Percentiles rank a stretch among this genome's conserved stretches.
Evolutionary conservation across 345 rosid genomes (phyloP).

Genomic region (Barbarea vulgaris): DNA sequence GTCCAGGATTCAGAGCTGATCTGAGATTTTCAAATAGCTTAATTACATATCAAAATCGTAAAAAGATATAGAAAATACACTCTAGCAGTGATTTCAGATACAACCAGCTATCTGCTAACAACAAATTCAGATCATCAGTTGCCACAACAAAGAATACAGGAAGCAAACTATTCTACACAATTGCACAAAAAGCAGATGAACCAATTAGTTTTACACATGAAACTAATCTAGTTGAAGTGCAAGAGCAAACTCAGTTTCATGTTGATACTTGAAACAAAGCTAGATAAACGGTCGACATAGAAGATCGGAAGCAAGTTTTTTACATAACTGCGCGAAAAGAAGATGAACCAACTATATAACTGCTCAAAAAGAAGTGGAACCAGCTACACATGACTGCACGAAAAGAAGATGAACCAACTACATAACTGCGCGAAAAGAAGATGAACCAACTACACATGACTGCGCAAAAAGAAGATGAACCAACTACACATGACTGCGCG

Average conservation of each 20-base stretch:
- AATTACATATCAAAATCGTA: conserved; percentile 21
- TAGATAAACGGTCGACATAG: not conserved
- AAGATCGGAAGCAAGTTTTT: not conserved
- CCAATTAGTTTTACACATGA: not conserved
- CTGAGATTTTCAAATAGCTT: conserved; percentile 48
- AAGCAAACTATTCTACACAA: not conserved
- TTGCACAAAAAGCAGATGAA: not conserved
- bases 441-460: not conserved
- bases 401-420: not conserved
- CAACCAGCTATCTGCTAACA: too few species aligned
- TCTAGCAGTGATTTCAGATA: too few species aligned
- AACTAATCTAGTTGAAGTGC: not conserved
- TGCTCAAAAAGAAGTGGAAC: not conserved
- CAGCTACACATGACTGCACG: not conserved
- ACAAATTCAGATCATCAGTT: too few species aligned
- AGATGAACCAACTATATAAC: not conserved
- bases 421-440: not conserved
- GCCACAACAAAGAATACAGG: not conserved
- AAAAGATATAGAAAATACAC: not conserved
- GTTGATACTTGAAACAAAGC: not conserved
- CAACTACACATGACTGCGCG: not conserved
- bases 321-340: not conserved
- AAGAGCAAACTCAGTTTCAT: not conserved
- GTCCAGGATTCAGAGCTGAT: conserved; percentile 55
- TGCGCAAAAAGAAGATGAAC: not conserved